These are phyloP conservation scores for Pyricularia sp. DNA, from an alignment of 2,329 filamentous ascomycete species.

Conservation along the genomic window DNA sequence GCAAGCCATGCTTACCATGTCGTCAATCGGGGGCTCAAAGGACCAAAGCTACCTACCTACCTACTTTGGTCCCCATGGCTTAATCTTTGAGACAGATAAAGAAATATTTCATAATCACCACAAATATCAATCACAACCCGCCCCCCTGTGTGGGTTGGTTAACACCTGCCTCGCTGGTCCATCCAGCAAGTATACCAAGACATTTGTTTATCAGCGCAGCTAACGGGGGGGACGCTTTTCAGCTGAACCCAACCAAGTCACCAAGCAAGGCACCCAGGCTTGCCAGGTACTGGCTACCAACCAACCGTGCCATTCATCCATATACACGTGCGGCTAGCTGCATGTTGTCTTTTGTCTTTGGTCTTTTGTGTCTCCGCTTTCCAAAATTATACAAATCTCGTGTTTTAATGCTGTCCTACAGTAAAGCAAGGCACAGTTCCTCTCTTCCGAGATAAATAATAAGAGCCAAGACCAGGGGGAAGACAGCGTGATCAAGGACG, in stretches of 20 bases:
- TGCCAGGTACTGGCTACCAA: neutral
- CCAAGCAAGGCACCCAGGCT: too few relatives aligned
- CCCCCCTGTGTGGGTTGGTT: neutral
- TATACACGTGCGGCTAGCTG: neutral
- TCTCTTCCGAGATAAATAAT: neutral
- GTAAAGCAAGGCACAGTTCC: neutral
- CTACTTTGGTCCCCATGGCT: neutral
- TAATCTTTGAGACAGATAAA: neutral
- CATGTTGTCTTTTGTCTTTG: neutral
- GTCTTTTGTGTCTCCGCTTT: neutral
- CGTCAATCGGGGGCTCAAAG: neutral
- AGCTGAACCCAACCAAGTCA: neutral
- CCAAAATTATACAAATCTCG: neutral
- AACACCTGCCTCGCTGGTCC: neutral
- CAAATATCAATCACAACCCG: neutral
- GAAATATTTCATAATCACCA: neutral
- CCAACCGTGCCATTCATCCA: neutral
- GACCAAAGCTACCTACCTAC: neutral
- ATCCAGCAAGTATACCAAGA: neutral
- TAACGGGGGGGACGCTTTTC: neutral
- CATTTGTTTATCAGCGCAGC: neutral
- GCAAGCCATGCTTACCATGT: neutral
- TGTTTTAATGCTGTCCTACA: neutral
- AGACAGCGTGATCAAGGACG: neutral
- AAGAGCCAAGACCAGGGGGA: neutral